Evolutionary conservation across 106 monocot genomes (phyloP), one percentile per base, ranked within the genome.

Genomic region (Dendrobium catenatum): DNA sequence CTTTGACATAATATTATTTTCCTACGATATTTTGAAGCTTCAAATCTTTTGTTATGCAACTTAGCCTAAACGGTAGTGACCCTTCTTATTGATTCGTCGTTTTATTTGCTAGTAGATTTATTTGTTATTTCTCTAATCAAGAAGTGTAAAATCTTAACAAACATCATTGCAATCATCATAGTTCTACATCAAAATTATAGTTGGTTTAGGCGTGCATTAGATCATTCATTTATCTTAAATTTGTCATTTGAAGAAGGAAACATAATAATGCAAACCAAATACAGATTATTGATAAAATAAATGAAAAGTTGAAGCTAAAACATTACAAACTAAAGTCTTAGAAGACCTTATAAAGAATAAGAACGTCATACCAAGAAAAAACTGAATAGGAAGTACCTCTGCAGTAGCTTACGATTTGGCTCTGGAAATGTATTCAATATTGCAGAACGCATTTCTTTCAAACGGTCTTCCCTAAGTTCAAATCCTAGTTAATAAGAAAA

Each of bases 401-500:
- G 97, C 41, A 98, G 80, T 61, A 98, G 82, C 78, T 94, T 86
- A 2, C 94, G 87, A 89, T 98, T 98, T 85, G 97, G 97, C 81
- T 98, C 97, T 27, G 97, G 97, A 87, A 98, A 98, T 81, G 97
- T 92, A 72, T 98, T 94, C 22, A 86, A 82, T 89, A 98, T 98
- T 76, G 97, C 91, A 78, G 90, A 91, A 26, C 91, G 92, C 86
- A 98, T 90, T 79, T 94, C 97, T 92, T 67, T 91, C 68, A 98
- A 85, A 78, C 97, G 92, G 77, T 85, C 85, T 80, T 98, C 97
- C 84, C 84, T 89, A 29, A 47, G 72, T 73, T 98, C 97, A 54
- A 98, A 81, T 85, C 91, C 97, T 98, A 81, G 37, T 46, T 48
- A 90, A 83, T 51, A 27, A 73, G 64, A 24, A 49, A 58, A 44